Percentiles rank a stretch among this genome's conserved stretches.
These are phyloP conservation scores for Arachis hypogaea DNA, from an alignment of 306 rosid genomes.

Conservation along the genomic window DNA sequence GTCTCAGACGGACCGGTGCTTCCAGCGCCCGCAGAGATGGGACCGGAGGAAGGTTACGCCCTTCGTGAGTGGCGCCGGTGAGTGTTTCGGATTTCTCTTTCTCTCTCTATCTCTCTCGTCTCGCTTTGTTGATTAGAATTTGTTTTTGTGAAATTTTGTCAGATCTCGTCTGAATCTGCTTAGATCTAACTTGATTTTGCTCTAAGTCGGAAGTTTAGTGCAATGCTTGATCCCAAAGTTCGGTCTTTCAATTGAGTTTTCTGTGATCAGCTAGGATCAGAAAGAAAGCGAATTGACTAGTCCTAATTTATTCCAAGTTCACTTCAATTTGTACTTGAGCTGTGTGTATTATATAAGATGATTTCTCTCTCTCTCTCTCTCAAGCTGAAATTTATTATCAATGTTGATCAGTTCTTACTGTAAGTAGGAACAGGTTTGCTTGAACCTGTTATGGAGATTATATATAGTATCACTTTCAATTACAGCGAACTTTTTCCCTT, in stretches of 20 bases:
- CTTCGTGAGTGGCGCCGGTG: slow-evolving; percentile 99
- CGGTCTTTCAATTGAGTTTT: slow-evolving; percentile 15
- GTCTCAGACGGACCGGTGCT: slow-evolving; percentile 86
- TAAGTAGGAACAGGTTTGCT: neutral
- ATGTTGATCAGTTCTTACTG: neutral
- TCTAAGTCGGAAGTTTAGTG: neutral
- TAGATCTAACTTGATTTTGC: slow-evolving; percentile 46
- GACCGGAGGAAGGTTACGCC: slow-evolving; percentile 77
- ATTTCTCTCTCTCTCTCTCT: neutral
- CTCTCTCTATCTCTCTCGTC: neutral
- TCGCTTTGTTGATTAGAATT: slow-evolving; percentile 10
- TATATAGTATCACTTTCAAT: neutral
- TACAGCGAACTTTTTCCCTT: neutral
- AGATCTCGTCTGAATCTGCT: slow-evolving; percentile 47
- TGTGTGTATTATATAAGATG: slow-evolving; percentile 16
- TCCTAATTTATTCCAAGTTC: slow-evolving; percentile 27
- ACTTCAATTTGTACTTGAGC: slow-evolving; percentile 30
- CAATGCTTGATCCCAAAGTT: slow-evolving; percentile 32
- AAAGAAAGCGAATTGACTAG: slow-evolving; percentile 14
- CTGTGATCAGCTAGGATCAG: neutral
- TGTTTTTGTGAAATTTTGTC: slow-evolving; percentile 19
- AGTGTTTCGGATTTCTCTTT: slow-evolving; percentile 48
- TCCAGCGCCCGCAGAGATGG: slow-evolving; percentile 83
- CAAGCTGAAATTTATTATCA: slow-evolving; percentile 18
- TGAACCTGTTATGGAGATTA: neutral